Base-by-base conservation (phyloP, 2,329 filamentous ascomycete species). In the Exophiala phaeomuriformis region DNA sequence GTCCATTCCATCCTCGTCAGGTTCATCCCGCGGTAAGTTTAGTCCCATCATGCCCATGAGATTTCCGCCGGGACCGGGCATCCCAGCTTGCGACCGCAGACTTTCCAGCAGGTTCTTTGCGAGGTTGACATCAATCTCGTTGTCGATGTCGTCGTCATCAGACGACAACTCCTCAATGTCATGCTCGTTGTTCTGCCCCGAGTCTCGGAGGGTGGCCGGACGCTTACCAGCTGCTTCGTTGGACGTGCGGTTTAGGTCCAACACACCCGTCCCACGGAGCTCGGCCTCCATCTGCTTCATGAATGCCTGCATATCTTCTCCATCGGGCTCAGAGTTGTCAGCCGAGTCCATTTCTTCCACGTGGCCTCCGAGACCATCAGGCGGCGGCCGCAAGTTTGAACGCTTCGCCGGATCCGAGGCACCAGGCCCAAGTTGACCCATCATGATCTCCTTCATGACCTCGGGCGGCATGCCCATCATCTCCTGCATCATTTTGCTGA, bases 51-150 rank as follows among this genome's bases (percentile, higher is more conserved):
- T 79, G 4, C 84, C 85, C 64, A 98, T 77, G 56, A 98, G 74
- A 66, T 96, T 97, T 0, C 90, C 84, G 1, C 87, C 86, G 0
- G 93, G 93, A 0, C 93, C 93, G 32, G 88, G 77, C 75, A 86
- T 81, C 8, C 93, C 93, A 12, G 77, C 88, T 68, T 97, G 91
- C 10, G 87, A 85, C 66, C 95, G 94, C 71, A 98, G 90, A 63
- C 88, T 91, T 68, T 96, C 89, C 1, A 98, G 75, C 51, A 98
- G 75, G 64, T 97, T 97, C 68, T 86, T 89, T 12, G 88, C 90
- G 28, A 98, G 75, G 57, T 93, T 91, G 62, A 90, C 86, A 66
- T 97, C 88, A 30, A 93, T 81, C 58, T 90, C 77, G 3, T 93
- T 79, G 49, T 85, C 82, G 0, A 77, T 56, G 29, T 69, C 69